Evolutionary conservation across 352 stramenopile genomes (phyloP), one percentile per base, ranked within the genome.

Genomic region (Aphanomyces cochlioides): DNA sequence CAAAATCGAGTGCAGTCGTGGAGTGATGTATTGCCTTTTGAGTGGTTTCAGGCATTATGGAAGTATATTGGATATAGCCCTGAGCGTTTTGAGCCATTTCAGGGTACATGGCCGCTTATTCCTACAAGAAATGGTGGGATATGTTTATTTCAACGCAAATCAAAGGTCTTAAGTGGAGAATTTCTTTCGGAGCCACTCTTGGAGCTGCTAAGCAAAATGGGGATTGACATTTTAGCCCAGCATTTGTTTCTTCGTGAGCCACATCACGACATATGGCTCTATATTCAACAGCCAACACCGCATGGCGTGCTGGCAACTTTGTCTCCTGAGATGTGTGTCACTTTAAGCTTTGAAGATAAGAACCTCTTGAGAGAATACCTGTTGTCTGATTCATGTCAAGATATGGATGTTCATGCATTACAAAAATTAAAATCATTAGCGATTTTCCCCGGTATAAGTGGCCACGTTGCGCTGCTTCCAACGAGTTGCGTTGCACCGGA

Each of bases 21-120:
- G 28, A 38, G 66, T 17, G 19, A 75, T 63, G 40, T 65, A 56
- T 72, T 86, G 56, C 75, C 75, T 17, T 75, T 82, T 47, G 77
- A 79, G 54, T 91, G 84, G 84, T 84, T 91, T 75, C 79, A 83
- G 2, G 67, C 77, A 5, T 58, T 91, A 5, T 90, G 84, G 84
- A 74, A 74, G 19, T 90, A 91, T 63, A 74, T 89, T 65, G 84
- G 82, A 1, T 67, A 19, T 3, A 38, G 57, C 43, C 86, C 79
- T 21, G 73, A 75, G 36, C 69, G 79, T 40, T 54, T 91, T 13
- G 66, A 67, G n/a, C 63, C 47, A 41, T 76, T 88, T 37, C 79
- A 85, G 60, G 82, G 82, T 64, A 85, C 84, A 57, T 91, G 84
- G 84, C 84, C 84, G 47, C 80, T 91, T 69, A 74, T 90, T 21